Base-by-base conservation (phyloP, 805 yeast genomes). In the Metahyphopichia silvanorum region DNA sequence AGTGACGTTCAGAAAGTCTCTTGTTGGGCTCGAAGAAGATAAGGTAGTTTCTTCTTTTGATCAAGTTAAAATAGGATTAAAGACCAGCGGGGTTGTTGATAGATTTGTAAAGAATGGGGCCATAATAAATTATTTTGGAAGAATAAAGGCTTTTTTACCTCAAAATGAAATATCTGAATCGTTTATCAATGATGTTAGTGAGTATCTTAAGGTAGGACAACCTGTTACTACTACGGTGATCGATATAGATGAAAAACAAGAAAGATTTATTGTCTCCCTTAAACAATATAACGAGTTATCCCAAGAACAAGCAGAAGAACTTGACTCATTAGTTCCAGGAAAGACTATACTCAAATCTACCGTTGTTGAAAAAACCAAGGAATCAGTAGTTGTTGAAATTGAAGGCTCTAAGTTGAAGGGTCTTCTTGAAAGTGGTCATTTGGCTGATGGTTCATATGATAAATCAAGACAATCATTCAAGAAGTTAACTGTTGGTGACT, bases 91-190 rank as follows among this genome's bases (percentile, higher is more conserved):
- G 9, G 79, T 89, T 2, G 81, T 93, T 27, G 80, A 80, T 38
- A 68, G 74, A 21, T 74, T 91, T 46, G 76, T 76, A 30, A 79
- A 81, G 37, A 69, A 73, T 37, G 98, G 98, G 48, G 95, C 86
- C 29, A 63, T 88, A 27, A 78, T 93, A 5, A 76, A 88, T 11
- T 88, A 93, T 51, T 89, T 86, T 50, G 95, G 93, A 34, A 69
- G 71, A 33, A 56, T 86, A 26, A 76, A 71, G 43, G 98, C 88
- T 0, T 89, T 77, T 54, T 66, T 93, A 39, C 98, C 98, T 19
- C 77, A 80, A 43, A 68, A 81, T 34, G 98, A 93, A 63, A 85
- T 93, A 48, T 82, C 94, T 33, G 98, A 93, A 60, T 79, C 95
- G 1, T 86, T 75, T 54, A 93, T 89, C 24, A 71, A 69, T 32